phyloP scores from a whole-genome alignment of 495 filamentous ascomycete genomes.

The Penicillium arizonense region DNA sequence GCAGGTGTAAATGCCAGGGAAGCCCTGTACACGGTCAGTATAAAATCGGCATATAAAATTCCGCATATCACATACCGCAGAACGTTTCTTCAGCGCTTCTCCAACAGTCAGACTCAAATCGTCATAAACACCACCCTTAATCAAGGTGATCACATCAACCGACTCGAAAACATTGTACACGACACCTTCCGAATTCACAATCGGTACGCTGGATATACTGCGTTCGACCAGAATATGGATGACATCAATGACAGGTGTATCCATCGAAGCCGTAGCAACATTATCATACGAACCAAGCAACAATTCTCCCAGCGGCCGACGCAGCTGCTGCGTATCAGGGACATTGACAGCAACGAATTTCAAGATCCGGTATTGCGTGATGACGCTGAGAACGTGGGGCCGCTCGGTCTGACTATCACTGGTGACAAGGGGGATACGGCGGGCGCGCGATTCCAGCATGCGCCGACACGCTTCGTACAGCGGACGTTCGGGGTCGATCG shows the following conservation, averaged over 20 bases:
- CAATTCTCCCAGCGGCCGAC: slow-evolving; percentile 84
- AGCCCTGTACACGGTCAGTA: slow-evolving; percentile 57
- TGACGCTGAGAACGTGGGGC: slow-evolving; percentile 90
- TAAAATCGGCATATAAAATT: not conserved
- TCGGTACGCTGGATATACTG: slow-evolving; percentile 93
- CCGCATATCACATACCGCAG: slow-evolving; percentile 54
- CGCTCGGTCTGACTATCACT: slow-evolving; percentile 91
- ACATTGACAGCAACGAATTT: slow-evolving; percentile 99
- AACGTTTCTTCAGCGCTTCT: slow-evolving; percentile 82
- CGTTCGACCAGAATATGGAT: slow-evolving; percentile 90
- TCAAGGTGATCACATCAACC: slow-evolving; percentile 93
- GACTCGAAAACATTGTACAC: slow-evolving; percentile 97
- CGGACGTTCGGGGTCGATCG: slow-evolving; percentile 82
- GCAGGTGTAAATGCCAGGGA: slow-evolving; percentile 95
- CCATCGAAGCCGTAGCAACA: slow-evolving; percentile 82
- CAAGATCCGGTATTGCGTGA: slow-evolving; percentile 96
- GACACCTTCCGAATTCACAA: slow-evolving; percentile 75
- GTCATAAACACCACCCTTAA: slow-evolving; percentile 90
- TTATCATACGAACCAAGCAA: slow-evolving; percentile 80
- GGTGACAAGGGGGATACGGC: slow-evolving; percentile 92
- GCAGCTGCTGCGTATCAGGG: slow-evolving; percentile 80
- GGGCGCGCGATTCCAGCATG: slow-evolving; percentile 90
- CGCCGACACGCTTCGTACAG: slow-evolving; percentile 93
- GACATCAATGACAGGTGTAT: slow-evolving; percentile 90
- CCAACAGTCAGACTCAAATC: slow-evolving; percentile 85